Evolutionary conservation across 225 moss, liverwort and hornwort genomes (phyloP).

Genomic region (Physcomitrium patens): DNA sequence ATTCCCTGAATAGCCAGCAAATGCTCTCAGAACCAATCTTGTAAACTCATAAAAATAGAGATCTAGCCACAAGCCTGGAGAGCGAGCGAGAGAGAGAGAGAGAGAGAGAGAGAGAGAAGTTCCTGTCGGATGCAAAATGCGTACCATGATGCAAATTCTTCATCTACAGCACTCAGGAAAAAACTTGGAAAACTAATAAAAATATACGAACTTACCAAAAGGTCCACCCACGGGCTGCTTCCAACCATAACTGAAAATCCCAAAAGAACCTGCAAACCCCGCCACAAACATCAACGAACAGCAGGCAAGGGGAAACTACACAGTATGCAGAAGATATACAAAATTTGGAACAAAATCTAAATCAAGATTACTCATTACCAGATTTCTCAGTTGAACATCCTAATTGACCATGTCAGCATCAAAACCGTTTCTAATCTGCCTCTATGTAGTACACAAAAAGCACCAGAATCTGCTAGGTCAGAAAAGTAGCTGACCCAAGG

Average conservation of each 20-base stretch:
- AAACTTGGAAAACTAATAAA: not conserved
- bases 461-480: slow-evolving; percentile 15
- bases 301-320: slow-evolving; percentile 5
- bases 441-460: slow-evolving; percentile 13
- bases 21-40: slow-evolving; percentile 1
- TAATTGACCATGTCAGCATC: slow-evolving; percentile 16
- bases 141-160: not conserved
- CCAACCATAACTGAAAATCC: slow-evolving; percentile 98
- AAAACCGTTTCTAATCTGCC: not conserved
- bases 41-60: not conserved
- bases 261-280: slow-evolving; percentile 75
- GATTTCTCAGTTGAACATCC: slow-evolving; percentile 1
- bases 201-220: slow-evolving; percentile 64
- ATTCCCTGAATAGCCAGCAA: slow-evolving; percentile 64
- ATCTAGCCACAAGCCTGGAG: not conserved
- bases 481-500: slow-evolving; percentile 72
- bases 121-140: no score
- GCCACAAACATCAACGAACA: slow-evolving; percentile 19
- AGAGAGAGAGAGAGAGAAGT: not conserved
- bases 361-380: slow-evolving; percentile 11
- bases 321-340: not conserved
- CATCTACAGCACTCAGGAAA: slow-evolving; percentile 9
- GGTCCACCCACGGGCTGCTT: slow-evolving; percentile 99
- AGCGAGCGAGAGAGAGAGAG: not conserved
- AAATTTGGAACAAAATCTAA: not conserved